Percentiles rank a stretch among this genome's conserved stretches.
Evolutionary conservation across 495 filamentous ascomycete species (phyloP).

Genomic region (Aspergillus panamensis): DNA sequence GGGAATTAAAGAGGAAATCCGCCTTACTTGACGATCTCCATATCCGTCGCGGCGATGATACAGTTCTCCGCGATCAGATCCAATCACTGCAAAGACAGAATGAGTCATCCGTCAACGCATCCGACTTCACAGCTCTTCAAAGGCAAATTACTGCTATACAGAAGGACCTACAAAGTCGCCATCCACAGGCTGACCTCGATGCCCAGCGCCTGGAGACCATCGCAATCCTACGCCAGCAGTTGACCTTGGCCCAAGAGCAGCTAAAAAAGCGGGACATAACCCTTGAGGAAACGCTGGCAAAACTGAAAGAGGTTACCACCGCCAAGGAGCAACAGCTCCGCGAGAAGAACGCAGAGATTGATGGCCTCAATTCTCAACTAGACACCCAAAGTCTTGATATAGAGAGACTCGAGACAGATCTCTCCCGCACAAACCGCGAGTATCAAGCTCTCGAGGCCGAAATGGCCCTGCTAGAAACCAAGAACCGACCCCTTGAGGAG

Average conservation of each 20-base stretch:
- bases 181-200: conserved; percentile 24
- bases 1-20: conserved; percentile 37
- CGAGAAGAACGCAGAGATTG: conserved; percentile 41
- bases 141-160: conserved; percentile 37
- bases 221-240: conserved; percentile 39
- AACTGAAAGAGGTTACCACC: conserved; percentile 35
- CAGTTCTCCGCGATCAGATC: conserved; percentile 32
- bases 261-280: conserved; percentile 35
- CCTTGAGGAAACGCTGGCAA: conserved; percentile 38
- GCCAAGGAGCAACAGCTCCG: conserved; percentile 36
- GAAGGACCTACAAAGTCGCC: conserved; percentile 31
- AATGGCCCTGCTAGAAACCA: conserved; percentile 36
- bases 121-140: conserved; percentile 29
- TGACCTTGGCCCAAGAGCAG: conserved; percentile 38
- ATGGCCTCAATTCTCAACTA: conserved; percentile 40
- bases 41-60: conserved; percentile 24
- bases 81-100: conserved; percentile 33
- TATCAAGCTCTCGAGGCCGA: conserved; percentile 36
- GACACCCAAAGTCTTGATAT: conserved; percentile 35
- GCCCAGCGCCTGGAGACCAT: conserved; percentile 38
- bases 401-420: conserved; percentile 36
- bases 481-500: conserved; percentile 41
- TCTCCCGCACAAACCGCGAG: conserved; percentile 34
- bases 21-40: conserved; percentile 32
- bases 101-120: conserved; percentile 23